phyloP scores from a whole-genome alignment of 1,284 basidiomycete species.

The Ceratorhiza oryzae-sativae region DNA sequence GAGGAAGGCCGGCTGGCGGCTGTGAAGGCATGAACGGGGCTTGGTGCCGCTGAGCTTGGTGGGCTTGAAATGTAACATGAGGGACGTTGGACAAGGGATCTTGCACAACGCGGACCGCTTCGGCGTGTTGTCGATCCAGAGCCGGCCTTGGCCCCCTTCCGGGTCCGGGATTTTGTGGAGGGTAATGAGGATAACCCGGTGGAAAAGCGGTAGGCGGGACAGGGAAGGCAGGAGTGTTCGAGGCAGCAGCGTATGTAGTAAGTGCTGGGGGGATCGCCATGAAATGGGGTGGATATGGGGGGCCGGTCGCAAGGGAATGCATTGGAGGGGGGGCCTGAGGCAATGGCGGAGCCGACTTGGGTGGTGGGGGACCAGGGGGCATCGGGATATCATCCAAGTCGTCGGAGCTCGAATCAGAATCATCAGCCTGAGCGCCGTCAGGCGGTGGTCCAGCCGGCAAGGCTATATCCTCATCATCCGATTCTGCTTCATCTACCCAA shows the following conservation, averaged over 20 bases:
- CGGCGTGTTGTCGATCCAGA: conserved; percentile 40
- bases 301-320: conserved; percentile 45
- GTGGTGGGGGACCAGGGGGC: conserved; percentile 38
- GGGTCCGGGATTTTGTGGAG: conserved; percentile 36
- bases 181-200: conserved; percentile 28
- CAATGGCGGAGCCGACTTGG: conserved; percentile 19
- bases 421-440: conserved; percentile 46
- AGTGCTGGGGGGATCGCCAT: conserved; percentile 45
- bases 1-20: conserved; percentile 16
- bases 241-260: conserved; percentile 14
- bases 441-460: conserved; percentile 87
- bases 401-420: conserved; percentile 48
- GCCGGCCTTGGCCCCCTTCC: conserved; percentile 24
- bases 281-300: conserved; percentile 41
- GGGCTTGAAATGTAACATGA: conserved; percentile 50
- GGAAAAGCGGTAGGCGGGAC: conserved; percentile 41
- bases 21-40: conserved; percentile 40
- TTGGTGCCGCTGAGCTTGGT: conserved; percentile 46
- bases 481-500: conserved; percentile 50
- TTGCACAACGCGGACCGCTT: conserved; percentile 47
- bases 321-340: conserved; percentile 42
- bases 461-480: conserved; percentile 80
- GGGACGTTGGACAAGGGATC: conserved; percentile 52
- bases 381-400: conserved; percentile 53
- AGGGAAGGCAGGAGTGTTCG: conserved; percentile 42